Base-by-base conservation (phyloP, 176 grass and related monocot species). In the Phragmites australis region DNA sequence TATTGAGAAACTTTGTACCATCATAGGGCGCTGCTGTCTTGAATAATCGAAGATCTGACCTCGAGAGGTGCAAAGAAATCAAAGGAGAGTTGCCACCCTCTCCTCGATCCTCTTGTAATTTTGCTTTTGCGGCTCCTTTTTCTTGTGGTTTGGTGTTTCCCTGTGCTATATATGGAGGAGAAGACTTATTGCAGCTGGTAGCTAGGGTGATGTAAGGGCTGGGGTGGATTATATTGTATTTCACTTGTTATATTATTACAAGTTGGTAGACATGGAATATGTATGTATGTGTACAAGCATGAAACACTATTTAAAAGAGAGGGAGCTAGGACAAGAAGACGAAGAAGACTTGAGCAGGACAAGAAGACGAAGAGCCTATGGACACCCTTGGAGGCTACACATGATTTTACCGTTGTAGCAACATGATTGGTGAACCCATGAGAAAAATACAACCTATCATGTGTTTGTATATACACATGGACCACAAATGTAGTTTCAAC, bases 231-330 rank as follows among this genome's bases (percentile, higher is more conserved):
- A 46, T 77, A 44, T 60, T 40, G 16, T 65, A 32, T 79, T 72
- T 41, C 37, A 63, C n/a, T 85, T 84, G 62, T 74, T 84, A 21
- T 85, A 69, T 85, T 89, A 69, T 85, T 89, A 61, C 62, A 85
- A 85, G 76, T 84, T 85, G 87, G 82, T 70, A 53, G 78, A 76
- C 68, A 81, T 75, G 75, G 45, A 69, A 83, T 81, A 84, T 87
- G 70, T 85, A 56, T 74, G 73, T 51, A 42, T 89, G 63, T 81
- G 76, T 74, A 29, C 70, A 84, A 26, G 15, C 62, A 79, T 68
- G 77, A 68, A 27, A 22, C 29, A 52, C 32, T 34, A 67, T 48
- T 71, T 37, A 62, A 22, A 78, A 37, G 43, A 78, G 10, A 65
- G 65, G 21, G 1, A 42, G 21, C 47, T n/a, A 84, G 29, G 75